Evolutionary conservation across 2,329 filamentous ascomycete species (phyloP).

Genomic region (Blastomyces percursus): DNA sequence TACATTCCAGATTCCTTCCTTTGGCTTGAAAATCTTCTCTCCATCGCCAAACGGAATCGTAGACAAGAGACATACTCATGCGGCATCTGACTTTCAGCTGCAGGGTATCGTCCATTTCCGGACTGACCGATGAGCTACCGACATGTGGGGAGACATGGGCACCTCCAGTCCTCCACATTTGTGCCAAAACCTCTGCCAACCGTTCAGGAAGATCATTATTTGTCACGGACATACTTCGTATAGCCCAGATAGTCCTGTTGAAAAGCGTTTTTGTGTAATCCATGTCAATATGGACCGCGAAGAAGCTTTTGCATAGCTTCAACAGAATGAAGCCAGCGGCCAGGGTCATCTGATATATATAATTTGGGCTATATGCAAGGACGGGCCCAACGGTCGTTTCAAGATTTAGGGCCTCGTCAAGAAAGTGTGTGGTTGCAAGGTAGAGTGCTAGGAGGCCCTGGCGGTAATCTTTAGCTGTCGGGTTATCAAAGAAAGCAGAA

Average conservation of each 20-base stretch:
- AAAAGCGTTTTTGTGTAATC: slow-evolving; percentile 48
- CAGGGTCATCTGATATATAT: slow-evolving; percentile 57
- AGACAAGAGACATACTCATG: slow-evolving; percentile 57
- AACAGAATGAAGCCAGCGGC: slow-evolving; percentile 53
- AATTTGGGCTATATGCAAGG: slow-evolving; percentile 46
- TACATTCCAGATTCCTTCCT: slow-evolving; percentile 63
- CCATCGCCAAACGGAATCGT: slow-evolving; percentile 59
- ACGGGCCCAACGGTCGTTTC: slow-evolving; percentile 37
- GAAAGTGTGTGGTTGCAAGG: slow-evolving; percentile 36
- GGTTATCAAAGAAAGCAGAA: slow-evolving; percentile 41
- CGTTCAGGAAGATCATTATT: slow-evolving; percentile 54
- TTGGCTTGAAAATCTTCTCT: slow-evolving; percentile 55
- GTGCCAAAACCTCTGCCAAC: slow-evolving; percentile 53
- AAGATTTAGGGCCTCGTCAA: slow-evolving; percentile 37
- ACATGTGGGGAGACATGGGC: slow-evolving; percentile 16
- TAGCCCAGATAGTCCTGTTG: slow-evolving; percentile 46
- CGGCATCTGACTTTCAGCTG: slow-evolving; percentile 55
- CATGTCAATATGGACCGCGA: slow-evolving; percentile 46
- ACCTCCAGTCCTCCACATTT: slow-evolving; percentile 49
- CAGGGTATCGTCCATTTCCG: slow-evolving; percentile 36
- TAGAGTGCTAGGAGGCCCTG: slow-evolving; percentile 37
- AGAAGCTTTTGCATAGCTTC: slow-evolving; percentile 56
- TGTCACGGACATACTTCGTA: slow-evolving; percentile 50
- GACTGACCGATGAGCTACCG: slow-evolving; percentile 17
- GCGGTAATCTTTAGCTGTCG: slow-evolving; percentile 36